These are phyloP conservation scores for Boletus mariae DNA, from an alignment of 1,284 basidiomycete species.

Conservation along the genomic window DNA sequence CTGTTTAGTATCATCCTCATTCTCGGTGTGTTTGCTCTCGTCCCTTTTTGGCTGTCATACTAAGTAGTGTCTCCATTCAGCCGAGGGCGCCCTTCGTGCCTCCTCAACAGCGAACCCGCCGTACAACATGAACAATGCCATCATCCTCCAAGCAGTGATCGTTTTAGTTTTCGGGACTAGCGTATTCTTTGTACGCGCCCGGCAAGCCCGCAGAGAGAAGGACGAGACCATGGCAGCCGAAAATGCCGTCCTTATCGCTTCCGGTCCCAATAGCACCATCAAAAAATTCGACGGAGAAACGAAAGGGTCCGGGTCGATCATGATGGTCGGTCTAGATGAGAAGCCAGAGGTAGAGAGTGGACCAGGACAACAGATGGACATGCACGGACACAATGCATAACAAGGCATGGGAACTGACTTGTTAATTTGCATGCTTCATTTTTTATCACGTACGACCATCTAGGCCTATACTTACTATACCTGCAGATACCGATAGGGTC, in stretches of 20 bases:
- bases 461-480: background rate
- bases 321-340: background rate
- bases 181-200: slow-evolving; percentile 51
- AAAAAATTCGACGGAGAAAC: background rate
- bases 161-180: slow-evolving; percentile 38
- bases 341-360: background rate
- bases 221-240: slow-evolving; percentile 44
- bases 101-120: slow-evolving; percentile 57
- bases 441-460: background rate
- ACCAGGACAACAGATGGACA: background rate
- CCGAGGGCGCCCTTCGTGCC: slow-evolving; percentile 61
- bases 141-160: slow-evolving; percentile 60
- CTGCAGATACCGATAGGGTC: background rate
- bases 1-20: slow-evolving; percentile 61
- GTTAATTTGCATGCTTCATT: background rate
- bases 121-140: slow-evolving; percentile 59
- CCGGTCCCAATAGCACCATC: background rate
- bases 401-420: background rate
- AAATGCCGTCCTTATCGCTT: background rate
- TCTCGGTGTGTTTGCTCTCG: slow-evolving; percentile 43
- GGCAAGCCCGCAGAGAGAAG: slow-evolving; percentile 54
- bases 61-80: slow-evolving; percentile 33
- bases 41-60: background rate
- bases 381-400: background rate
- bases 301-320: background rate